Conservation (phyloP, 2,329 filamentous ascomycete species). For the Botryosphaeria dothidea region DNA sequence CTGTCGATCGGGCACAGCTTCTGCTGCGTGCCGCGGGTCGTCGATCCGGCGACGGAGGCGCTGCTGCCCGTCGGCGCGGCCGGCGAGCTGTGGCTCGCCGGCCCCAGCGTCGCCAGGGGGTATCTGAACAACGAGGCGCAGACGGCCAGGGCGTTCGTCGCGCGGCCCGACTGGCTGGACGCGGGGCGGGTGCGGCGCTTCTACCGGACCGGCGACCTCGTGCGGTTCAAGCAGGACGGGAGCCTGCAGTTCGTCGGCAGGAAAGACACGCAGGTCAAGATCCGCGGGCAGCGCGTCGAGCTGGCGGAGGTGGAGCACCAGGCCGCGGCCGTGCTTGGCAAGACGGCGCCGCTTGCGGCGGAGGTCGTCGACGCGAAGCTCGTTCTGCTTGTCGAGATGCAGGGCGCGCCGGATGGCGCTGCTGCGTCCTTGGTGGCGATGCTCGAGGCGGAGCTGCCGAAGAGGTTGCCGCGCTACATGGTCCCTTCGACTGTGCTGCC, state of each 20-base stretch:
- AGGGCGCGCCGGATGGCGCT: slow-evolving; percentile 15
- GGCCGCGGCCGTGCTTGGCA: slow-evolving; percentile 25
- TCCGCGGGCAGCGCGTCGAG: slow-evolving; percentile 43
- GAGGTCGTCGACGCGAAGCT: slow-evolving; percentile 47
- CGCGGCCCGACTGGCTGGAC: slow-evolving; percentile 22
- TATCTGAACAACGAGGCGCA: slow-evolving; percentile 39
- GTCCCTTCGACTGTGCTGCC: slow-evolving; percentile 47
- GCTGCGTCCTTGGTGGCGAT: slow-evolving; percentile 30
- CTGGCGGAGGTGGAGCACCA: slow-evolving; percentile 41
- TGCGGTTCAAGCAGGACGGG: slow-evolving; percentile 38
- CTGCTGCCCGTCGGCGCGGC: slow-evolving; percentile 42
- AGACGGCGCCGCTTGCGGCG: slow-evolving; percentile 33
- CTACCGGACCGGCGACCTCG: slow-evolving; percentile 10
- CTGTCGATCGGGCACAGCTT: neutral
- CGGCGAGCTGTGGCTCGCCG: slow-evolving; percentile 51
- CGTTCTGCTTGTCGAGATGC: neutral
- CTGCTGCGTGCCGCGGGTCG: slow-evolving; percentile 26
- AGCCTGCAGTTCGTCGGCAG: slow-evolving; percentile 60
- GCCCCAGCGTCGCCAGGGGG: slow-evolving; percentile 46
- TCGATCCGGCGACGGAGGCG: slow-evolving; percentile 27
- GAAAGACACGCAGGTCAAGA: slow-evolving; percentile 60
- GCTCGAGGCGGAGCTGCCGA: slow-evolving; percentile 25
- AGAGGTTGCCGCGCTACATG: slow-evolving; percentile 37
- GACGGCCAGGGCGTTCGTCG: slow-evolving; percentile 35
- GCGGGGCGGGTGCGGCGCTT: slow-evolving; percentile 60